Percentiles rank a stretch among this genome's conserved stretches.
Evolutionary conservation across 1,284 basidiomycete species (phyloP).

Genomic region (Phellopilus nigrolimitatus): DNA sequence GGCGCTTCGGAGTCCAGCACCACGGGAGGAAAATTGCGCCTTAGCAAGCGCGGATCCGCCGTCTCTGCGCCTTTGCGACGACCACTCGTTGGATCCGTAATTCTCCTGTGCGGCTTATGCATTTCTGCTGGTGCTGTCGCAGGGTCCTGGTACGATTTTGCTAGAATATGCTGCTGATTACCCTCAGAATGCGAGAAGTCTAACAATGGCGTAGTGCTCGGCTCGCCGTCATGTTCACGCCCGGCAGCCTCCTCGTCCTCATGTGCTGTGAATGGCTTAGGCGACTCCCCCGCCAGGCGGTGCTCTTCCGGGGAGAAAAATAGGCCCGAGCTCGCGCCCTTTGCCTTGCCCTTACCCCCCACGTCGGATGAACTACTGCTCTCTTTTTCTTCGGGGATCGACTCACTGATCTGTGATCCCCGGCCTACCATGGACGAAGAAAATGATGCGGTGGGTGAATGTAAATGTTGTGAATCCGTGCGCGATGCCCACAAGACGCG

Average conservation of each 20-base stretch:
- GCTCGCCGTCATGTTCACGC: slow-evolving; percentile 2
- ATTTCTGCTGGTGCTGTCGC: slow-evolving; percentile 51
- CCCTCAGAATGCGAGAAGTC: no score
- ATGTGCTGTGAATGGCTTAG: slow-evolving; percentile 29
- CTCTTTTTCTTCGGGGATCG: slow-evolving; percentile 24
- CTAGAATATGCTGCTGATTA: no score
- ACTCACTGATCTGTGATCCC: slow-evolving; percentile 22
- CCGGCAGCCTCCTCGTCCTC: no score
- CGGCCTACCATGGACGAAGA: slow-evolving; percentile 24
- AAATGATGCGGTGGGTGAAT: slow-evolving; percentile 26
- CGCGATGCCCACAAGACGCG: slow-evolving; percentile 59
- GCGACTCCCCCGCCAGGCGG: slow-evolving; percentile 41
- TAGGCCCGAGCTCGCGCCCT: neutral
- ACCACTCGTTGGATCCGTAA: slow-evolving; percentile 25
- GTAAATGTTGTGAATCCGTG: slow-evolving; percentile 32
- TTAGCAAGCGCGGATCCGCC: neutral
- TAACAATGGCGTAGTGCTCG: neutral
- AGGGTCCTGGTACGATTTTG: neutral
- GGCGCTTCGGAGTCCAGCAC: slow-evolving; percentile 15
- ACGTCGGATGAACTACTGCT: neutral
- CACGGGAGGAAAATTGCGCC: neutral
- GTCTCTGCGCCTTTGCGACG: neutral
- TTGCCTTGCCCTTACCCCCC: neutral
- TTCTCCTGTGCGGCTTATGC: slow-evolving; percentile 33
- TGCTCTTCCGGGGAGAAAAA: slow-evolving; percentile 40